Conservation (phyloP, 192 early-diverging fungal species). For the Coemansia sp. region DNA sequence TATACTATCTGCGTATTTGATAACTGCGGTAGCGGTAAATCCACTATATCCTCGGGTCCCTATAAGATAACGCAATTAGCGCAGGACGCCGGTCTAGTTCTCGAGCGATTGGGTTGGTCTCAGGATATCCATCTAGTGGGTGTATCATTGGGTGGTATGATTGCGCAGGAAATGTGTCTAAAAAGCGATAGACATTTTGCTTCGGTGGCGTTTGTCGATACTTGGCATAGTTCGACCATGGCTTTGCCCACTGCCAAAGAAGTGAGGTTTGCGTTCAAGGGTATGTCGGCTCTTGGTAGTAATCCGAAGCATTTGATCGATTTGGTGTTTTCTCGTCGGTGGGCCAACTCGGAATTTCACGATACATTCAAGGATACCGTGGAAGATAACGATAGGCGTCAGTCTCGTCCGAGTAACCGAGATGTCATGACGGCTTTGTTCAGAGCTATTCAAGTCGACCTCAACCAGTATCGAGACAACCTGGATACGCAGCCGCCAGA, state of each 20-base stretch:
- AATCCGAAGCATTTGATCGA: constrained; percentile 42
- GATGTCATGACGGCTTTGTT: constrained; percentile 35
- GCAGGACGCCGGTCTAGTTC: constrained; percentile 64
- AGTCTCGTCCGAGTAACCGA: constrained; percentile 18
- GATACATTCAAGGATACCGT: constrained; percentile 7
- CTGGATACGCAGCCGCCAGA: background rate
- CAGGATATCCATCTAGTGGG: constrained; percentile 74
- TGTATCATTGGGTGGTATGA: constrained; percentile 86
- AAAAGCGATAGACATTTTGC: constrained; percentile 28
- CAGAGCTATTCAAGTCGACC: constrained; percentile 28
- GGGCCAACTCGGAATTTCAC: constrained; percentile 29
- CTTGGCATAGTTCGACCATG: constrained; percentile 48
- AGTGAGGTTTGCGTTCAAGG: constrained; percentile 42
- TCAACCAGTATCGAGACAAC: constrained; percentile 9
- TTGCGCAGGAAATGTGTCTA: constrained; percentile 69
- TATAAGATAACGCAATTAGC: constrained; percentile 77
- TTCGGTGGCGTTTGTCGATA: constrained; percentile 42
- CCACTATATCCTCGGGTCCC: constrained; percentile 28
- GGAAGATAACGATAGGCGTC: background rate
- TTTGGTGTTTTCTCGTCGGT: constrained; percentile 44
- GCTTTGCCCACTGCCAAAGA: constrained; percentile 50
- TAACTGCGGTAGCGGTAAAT: constrained; percentile 77
- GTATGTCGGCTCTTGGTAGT: constrained; percentile 42
- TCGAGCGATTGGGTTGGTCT: constrained; percentile 76
- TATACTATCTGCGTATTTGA: constrained; percentile 80